Evolutionary conservation across 768 basidiomycete genomes (phyloP), one percentile per base, ranked within the genome.

Genomic region (Leccinum pellstonianum): DNA sequence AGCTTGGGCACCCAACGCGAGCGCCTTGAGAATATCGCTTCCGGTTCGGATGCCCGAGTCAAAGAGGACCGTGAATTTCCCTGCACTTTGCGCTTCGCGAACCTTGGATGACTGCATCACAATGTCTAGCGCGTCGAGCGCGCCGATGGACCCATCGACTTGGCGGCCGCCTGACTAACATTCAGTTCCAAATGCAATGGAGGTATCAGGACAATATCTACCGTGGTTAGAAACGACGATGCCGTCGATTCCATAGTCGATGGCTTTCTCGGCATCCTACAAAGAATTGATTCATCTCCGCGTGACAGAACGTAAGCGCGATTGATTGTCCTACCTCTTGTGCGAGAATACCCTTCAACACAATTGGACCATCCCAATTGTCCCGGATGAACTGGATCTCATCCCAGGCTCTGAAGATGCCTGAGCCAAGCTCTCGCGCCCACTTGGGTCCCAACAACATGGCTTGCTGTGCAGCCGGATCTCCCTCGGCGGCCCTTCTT

Each of bases 141-240:
- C 85, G 0, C 86, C 82, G 21, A 93, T 83, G 3, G 86, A 87
- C 4, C 92, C 91, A 70, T 95, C 93, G 6, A 90, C 77, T 68
- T 90, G 88, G 21, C 88, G 81, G 5, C 87, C 88, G 33, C 88
- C 88, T 89, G 33, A 9, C 21, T n/a, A 27, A 4, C 8, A 11
- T 21, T 56, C 21, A 49, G 25, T 37, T 23, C 23, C 8, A 4
- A 46, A 3, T 14, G 7, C 12, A 37, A 21, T 5, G 12, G 5
- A n/a, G 12, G 50, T 25, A n/a, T 17, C 14, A 46, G 11, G 2
- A 17, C 9, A 11, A 2, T 17, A 66, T 78, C 31, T 52, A 87
- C 88, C 89, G 63, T 93, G 91, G 66, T 92, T 94, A 10, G 88
- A 91, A 15, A 93, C 87, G 52, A 93, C 70, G 59, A 93, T 88